Evolutionary conservation across 345 rosid species (phyloP), one percentile per base, ranked within the genome.

Genomic region (Salix suchowensis): DNA sequence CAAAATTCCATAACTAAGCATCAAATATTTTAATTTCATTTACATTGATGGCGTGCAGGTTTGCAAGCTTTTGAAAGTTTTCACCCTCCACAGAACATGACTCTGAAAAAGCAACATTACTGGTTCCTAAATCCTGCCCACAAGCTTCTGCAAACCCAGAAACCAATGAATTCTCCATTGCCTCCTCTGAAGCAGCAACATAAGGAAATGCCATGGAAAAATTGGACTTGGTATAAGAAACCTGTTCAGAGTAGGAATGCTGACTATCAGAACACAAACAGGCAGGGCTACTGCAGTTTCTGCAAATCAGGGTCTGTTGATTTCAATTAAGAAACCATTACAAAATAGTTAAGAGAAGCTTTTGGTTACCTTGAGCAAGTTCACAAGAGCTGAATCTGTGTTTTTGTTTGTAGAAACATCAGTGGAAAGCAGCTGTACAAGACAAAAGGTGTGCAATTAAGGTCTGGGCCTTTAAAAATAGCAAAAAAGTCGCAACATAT

Each of bases 351-450:
- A n/a, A n/a, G 66, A 46, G 64, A 12, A 2, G 68, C 64, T 71
- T 71, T 58, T 24, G 65, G 72, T 81, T 86, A 91, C 97, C 90
- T 87, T 92, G 73, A 96, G 89, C 81, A 89, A 86, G 78, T 89
- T 83, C 69, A 94, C 73, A 82, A 94, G 88, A 77, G 87, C 78
- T 58, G 89, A 84, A 65, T 88, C 89, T 2, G 78, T 82, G 78
- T 77, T 87, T 85, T 72, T 86, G 76, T 76, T 88, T 2, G 89
- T 72, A 78, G 91, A 86, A 82, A 92, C 83, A 84, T 94, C 97
- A 32, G 88, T 80, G 58, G 97, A 92, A 62, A 79, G 82, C 86
- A 94, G 84, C 99, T 94, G 80, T 60, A 72, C n/a, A 76, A 2
- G 50, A 76, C 40, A 72, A 82, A 80, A 24, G 68, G 21, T 69